These are phyloP conservation scores for Mucuna pruriens DNA, from an alignment of 306 rosid genomes.

Conservation along the genomic window DNA sequence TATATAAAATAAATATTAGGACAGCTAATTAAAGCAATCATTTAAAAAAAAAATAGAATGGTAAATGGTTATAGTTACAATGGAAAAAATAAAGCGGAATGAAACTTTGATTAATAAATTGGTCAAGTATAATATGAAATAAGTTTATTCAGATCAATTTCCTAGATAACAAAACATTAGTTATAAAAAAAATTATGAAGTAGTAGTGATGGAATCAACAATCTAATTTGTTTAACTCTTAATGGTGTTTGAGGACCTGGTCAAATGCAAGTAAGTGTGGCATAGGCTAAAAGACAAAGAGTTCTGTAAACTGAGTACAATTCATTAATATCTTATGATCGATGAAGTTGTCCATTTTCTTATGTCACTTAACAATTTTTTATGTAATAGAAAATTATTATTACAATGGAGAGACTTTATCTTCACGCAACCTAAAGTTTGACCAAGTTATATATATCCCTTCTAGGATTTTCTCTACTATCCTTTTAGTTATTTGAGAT, in stretches of 20 bases:
- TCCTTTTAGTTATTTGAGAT: not conserved
- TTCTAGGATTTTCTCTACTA: not conserved
- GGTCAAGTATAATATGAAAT: not conserved
- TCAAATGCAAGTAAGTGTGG: not conserved
- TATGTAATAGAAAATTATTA: not conserved
- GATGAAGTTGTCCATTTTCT: not conserved
- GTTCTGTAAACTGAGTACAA: not conserved
- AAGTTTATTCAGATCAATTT: not conserved
- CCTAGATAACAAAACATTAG: not conserved
- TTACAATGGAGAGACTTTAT: not conserved
- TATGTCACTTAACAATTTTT: not conserved
- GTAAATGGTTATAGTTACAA: no score
- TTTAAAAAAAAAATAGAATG: no score
- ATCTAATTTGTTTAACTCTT: not conserved
- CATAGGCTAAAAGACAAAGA: not conserved
- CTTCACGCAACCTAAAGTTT: not conserved
- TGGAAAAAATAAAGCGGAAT: not conserved
- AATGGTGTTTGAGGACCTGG: not conserved
- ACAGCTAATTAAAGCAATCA: no score
- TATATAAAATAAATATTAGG: no score
- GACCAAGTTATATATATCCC: not conserved
- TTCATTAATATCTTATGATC: not conserved
- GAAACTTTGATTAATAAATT: not conserved
- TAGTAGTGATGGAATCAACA: not conserved
- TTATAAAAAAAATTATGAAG: not conserved